phyloP scores from a whole-genome alignment of 768 basidiomycete genomes.

The Leccinum aurantiacum region DNA sequence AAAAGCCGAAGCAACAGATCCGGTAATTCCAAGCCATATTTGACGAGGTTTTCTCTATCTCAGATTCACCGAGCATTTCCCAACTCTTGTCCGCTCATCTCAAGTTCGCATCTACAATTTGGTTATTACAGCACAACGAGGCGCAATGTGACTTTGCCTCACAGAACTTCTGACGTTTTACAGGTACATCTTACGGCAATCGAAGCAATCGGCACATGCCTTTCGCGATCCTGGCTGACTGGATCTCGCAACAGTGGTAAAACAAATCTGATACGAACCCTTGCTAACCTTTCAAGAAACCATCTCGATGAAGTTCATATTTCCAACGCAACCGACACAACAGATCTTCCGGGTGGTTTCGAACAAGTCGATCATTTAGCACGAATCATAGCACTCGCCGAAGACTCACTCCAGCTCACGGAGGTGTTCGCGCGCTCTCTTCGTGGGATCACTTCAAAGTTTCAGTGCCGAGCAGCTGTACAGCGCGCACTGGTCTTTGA shows the following conservation, averaged over 20 bases:
- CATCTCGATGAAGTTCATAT: conserved; percentile 70
- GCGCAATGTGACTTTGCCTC: conserved; percentile 28
- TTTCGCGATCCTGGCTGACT: conserved; percentile 81
- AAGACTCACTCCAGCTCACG: conserved; percentile 40
- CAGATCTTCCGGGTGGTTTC: conserved; percentile 93
- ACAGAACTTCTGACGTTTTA: conserved; percentile 51
- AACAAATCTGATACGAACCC: conserved; percentile 63
- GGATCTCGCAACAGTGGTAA: conserved; percentile 79
- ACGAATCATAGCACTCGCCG: conserved; percentile 38
- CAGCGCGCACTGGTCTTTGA: conserved; percentile 18
- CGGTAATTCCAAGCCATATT: conserved; percentile 51
- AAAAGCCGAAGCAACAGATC: conserved; percentile 45
- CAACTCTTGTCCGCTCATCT: conserved; percentile 35
- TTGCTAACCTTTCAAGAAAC: conserved; percentile 73
- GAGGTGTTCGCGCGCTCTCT: conserved; percentile 40
- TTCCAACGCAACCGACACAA: conserved; percentile 87
- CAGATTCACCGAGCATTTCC: conserved; percentile 38
- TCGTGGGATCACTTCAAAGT: conserved; percentile 20
- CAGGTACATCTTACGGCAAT: conserved; percentile 64
- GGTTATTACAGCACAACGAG: conserved; percentile 56
- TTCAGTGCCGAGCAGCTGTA: conserved; percentile 16
- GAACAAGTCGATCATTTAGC: conserved; percentile 75
- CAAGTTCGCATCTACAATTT: conserved; percentile 55
- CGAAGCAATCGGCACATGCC: conserved; percentile 70
- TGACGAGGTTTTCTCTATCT: conserved; percentile 46